phyloP scores from a whole-genome alignment of 148 eudicot genomes.

The Amaranthus hypochondriacus region DNA sequence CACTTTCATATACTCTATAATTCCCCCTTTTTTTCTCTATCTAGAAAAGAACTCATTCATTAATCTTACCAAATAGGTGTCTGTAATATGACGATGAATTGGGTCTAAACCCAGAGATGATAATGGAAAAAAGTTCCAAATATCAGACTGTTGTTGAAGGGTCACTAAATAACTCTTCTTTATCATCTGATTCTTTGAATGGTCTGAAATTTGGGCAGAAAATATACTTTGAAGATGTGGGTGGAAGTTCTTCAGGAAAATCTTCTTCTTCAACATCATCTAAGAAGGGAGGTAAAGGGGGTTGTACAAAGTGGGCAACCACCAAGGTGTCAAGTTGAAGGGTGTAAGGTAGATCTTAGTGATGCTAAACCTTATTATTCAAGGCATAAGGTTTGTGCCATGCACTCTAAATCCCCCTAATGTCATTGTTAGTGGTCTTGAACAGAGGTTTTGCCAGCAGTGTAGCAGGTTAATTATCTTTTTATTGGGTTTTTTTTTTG shows the following conservation, averaged over 20 bases:
- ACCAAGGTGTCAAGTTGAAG: conserved; percentile 93
- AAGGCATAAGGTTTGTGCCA: conserved; percentile 85
- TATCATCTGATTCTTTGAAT: conserved; percentile 40
- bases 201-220: conserved; percentile 72
- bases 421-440: conserved; percentile 69
- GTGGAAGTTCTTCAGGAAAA: conserved; percentile 11
- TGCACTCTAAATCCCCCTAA: conserved; percentile 63
- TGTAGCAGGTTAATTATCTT: conserved; percentile 63
- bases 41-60: too few relatives aligned
- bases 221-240: conserved; percentile 78
- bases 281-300: conserved; percentile 45
- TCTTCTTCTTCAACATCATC: neutral
- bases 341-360: conserved; percentile 82
- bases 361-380: conserved; percentile 82
- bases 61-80: too few relatives aligned
- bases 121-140: conserved; percentile 36
- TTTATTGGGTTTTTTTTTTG: neutral
- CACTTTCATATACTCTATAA: too few relatives aligned
- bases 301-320: conserved; percentile 49
- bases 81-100: neutral
- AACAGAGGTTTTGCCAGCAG: conserved; percentile 95
- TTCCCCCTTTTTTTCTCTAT: too few relatives aligned
- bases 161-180: conserved; percentile 32
- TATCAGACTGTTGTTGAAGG: conserved; percentile 20
- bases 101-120: neutral